These are phyloP conservation scores for Wickerhamiella musiphila DNA, from an alignment of 805 yeast species.

Conservation along the genomic window DNA sequence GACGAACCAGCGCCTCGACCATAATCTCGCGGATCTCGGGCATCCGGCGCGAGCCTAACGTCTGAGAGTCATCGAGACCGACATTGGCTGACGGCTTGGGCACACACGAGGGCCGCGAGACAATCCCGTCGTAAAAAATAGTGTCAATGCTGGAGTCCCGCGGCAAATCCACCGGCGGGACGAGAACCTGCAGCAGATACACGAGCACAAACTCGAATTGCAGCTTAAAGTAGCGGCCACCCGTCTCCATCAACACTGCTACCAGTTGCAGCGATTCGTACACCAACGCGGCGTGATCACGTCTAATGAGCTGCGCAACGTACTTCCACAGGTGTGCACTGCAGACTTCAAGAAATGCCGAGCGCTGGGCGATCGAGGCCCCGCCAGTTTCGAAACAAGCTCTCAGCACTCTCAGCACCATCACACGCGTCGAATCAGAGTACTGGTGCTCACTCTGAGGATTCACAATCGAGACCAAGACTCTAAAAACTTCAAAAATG, in stretches of 20 bases:
- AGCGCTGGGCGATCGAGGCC: constrained; percentile 38
- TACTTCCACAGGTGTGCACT: constrained; percentile 77
- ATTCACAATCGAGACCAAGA: constrained; percentile 61
- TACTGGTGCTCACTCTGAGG: constrained; percentile 65
- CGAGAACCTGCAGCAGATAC: constrained; percentile 23
- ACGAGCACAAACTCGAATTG: constrained; percentile 48
- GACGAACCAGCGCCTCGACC: constrained; percentile 59
- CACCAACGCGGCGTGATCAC: constrained; percentile 54
- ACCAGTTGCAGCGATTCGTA: constrained; percentile 63
- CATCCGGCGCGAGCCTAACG: constrained; percentile 12
- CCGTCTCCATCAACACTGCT: constrained; percentile 48
- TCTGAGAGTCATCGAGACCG: constrained; percentile 12
- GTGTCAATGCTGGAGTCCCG: constrained; percentile 23
- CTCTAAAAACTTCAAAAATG: constrained; percentile 27
- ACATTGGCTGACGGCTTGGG: constrained; percentile 28
- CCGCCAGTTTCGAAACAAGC: constrained; percentile 77
- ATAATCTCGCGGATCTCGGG: constrained; percentile 50
- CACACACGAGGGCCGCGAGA: constrained; percentile 33
- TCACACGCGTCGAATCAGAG: constrained; percentile 70
- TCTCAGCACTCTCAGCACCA: constrained; percentile 60
- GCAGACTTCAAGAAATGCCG: constrained; percentile 46
- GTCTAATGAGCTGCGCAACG: constrained; percentile 58
- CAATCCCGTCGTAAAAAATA: constrained; percentile 25
- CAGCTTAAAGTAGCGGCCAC: constrained; percentile 48
- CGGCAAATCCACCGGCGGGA: constrained; percentile 23